Conservation (phyloP, 208 protist species). For the Leishmania lainsoni region DNA sequence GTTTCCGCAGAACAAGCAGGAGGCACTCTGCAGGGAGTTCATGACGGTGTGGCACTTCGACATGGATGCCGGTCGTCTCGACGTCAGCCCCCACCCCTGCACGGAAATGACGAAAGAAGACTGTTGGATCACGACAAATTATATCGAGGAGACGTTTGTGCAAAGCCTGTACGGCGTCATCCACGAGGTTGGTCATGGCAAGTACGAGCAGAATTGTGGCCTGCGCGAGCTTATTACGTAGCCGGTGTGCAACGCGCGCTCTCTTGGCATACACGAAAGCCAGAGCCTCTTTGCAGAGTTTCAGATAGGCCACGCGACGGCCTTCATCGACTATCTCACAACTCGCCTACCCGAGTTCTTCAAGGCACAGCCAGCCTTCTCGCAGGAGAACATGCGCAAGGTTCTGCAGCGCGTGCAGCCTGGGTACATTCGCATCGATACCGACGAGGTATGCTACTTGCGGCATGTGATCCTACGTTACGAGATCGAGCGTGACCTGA, state of each 20-base stretch:
- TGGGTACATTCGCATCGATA: constrained; percentile 79
- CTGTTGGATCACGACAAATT: constrained; percentile 87
- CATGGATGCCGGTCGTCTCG: constrained; percentile 81
- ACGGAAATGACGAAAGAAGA: constrained; percentile 82
- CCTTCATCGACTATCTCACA: constrained; percentile 63
- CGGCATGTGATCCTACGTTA: constrained; percentile 91
- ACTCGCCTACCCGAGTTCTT: constrained; percentile 55
- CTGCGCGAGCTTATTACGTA: constrained; percentile 61
- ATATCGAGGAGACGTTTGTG: constrained; percentile 52
- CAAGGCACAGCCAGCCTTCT: constrained; percentile 55
- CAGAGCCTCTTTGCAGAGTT: constrained; percentile 91
- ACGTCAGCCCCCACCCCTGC: constrained; percentile 90
- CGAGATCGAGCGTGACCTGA: constrained; percentile 87
- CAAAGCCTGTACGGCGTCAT: constrained; percentile 72
- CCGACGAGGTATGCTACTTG: constrained; percentile 92
- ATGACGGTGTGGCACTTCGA: constrained; percentile 80
- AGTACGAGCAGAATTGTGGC: constrained; percentile 89
- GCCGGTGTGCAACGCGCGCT: constrained; percentile 67
- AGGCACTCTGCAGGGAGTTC: constrained; percentile 52
- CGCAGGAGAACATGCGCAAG: constrained; percentile 52
- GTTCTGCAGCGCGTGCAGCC: constrained; percentile 58
- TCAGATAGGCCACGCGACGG: constrained; percentile 55
- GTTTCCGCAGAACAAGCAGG: constrained; percentile 61
- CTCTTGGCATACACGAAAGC: constrained; percentile 88
- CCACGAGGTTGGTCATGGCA: constrained; percentile 89